A percentile compares a stretch with the other conserved stretches of the same genome.
Evolutionary conservation across 2,329 filamentous ascomycete genomes (phyloP).

Genomic region (Fusarium chaquense): DNA sequence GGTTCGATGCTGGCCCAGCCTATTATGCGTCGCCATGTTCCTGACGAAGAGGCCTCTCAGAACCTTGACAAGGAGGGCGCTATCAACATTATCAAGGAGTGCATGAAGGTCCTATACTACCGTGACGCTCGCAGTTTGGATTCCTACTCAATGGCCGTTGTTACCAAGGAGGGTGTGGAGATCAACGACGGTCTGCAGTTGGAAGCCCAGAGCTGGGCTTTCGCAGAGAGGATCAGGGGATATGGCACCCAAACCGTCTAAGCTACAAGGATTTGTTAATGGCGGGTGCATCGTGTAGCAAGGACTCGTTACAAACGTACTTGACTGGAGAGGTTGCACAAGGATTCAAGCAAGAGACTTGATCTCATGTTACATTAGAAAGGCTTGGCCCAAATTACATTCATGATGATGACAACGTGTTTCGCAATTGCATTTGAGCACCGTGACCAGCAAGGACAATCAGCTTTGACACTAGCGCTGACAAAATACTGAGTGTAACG

Average conservation of each 20-base stretch:
- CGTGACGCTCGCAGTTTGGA: conserved; percentile 94
- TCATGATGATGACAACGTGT: conserved; percentile 12
- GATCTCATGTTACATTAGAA: conserved; percentile 12
- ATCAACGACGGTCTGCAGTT: conserved; percentile 87
- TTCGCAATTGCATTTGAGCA: not conserved
- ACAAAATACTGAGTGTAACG: not conserved
- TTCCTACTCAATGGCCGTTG: conserved; percentile 88
- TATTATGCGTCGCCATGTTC: conserved; percentile 84
- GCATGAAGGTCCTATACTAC: conserved; percentile 99
- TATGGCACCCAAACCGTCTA: conserved; percentile 87
- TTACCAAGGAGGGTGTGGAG: conserved; percentile 90
- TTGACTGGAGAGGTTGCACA: conserved; percentile 14
- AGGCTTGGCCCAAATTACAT: conserved; percentile 3
- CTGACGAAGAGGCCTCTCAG: conserved; percentile 82
- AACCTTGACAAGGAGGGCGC: conserved; percentile 82
- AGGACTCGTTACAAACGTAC: conserved; percentile 18
- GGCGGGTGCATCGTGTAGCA: conserved; percentile 12
- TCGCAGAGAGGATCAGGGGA: conserved; percentile 93
- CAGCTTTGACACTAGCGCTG: too few species aligned
- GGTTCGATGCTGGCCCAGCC: conserved; percentile 93
- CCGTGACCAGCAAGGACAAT: not conserved
- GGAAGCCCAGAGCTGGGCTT: conserved; percentile 97
- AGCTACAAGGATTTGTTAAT: conserved; percentile 1
- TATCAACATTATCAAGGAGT: conserved; percentile 84
- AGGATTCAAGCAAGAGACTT: conserved; percentile 22